phyloP scores from a whole-genome alignment of 2,329 filamentous ascomycete genomes.

The Neopestalotiopsis clavispora region DNA sequence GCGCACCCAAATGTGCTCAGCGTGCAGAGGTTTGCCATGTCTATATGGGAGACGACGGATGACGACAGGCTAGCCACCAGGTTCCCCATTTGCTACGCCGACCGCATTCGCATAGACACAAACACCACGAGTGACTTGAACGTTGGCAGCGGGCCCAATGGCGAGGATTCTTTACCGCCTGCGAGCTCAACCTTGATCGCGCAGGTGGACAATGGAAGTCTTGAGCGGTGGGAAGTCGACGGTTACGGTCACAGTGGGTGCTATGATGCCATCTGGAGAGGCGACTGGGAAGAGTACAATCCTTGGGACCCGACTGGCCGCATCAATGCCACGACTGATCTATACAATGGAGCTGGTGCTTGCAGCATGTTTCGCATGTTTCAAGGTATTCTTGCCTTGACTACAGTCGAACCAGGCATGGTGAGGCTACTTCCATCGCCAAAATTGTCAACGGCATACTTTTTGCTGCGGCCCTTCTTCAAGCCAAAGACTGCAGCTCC shows the following conservation, averaged over 20 bases:
- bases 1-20: constrained; percentile 67
- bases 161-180: constrained; percentile 34
- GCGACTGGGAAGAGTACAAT: constrained; percentile 60
- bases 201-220: constrained; percentile 72
- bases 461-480: constrained; percentile 59
- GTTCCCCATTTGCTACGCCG: constrained; percentile 70
- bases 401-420: constrained; percentile 53
- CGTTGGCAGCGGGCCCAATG: constrained; percentile 30
- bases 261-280: constrained; percentile 58
- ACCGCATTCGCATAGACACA: constrained; percentile 70
- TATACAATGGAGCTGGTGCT: constrained; percentile 62
- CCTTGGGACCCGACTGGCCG: constrained; percentile 60
- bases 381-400: constrained; percentile 60
- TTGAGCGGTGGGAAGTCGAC: constrained; percentile 74
- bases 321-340: constrained; percentile 56
- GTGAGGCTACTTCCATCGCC: constrained; percentile 52
- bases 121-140: constrained; percentile 46
- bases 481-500: constrained; percentile 49
- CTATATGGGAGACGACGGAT: constrained; percentile 63
- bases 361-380: constrained; percentile 66
- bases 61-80: constrained; percentile 63
- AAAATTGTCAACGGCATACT: constrained; percentile 53
- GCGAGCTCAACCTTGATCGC: constrained; percentile 58
- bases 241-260: constrained; percentile 67
- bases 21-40: constrained; percentile 70